Conservation (phyloP, 306 rosid species). For the Quercus bicolor region DNA sequence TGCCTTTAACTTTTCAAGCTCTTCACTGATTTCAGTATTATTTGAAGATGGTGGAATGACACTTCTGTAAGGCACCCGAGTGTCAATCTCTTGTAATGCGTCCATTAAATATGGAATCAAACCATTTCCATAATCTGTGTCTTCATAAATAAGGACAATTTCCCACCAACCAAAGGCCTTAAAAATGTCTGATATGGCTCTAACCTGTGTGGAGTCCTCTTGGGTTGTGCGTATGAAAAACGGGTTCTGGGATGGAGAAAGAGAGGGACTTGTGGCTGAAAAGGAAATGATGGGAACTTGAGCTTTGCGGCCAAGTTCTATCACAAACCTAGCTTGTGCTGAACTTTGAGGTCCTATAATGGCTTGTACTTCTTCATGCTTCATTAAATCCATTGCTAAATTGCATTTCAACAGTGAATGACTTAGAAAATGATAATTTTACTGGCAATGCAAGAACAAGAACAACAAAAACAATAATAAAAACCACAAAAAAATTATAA, state of each 20-base stretch:
- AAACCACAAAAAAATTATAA: too few relatives aligned
- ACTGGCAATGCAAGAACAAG: too few relatives aligned
- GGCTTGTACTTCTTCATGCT: slow-evolving; percentile 24
- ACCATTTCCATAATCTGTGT: slow-evolving; percentile 35
- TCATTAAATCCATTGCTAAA: slow-evolving; percentile 22
- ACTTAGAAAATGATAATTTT: too few relatives aligned
- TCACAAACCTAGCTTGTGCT: slow-evolving; percentile 26
- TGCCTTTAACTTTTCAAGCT: slow-evolving; percentile 19
- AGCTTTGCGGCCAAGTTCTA: slow-evolving; percentile 19
- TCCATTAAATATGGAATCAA: slow-evolving; percentile 25
- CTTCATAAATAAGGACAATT: slow-evolving; percentile 35
- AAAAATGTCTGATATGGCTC: slow-evolving; percentile 27
- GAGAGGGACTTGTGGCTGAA: slow-evolving; percentile 34
- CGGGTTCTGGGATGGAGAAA: slow-evolving; percentile 27
- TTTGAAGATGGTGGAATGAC: slow-evolving; percentile 16
- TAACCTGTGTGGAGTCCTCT: slow-evolving; percentile 17
- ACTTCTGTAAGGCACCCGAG: slow-evolving; percentile 14
- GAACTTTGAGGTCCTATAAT: slow-evolving; percentile 32
- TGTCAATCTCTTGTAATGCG: slow-evolving; percentile 19
- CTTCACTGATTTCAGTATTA: background rate
- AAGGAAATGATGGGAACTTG: slow-evolving; percentile 29
- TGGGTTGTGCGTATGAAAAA: slow-evolving; percentile 31
- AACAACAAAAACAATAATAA: too few relatives aligned
- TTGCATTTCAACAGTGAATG: background rate
- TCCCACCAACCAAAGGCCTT: slow-evolving; percentile 27